Evolutionary conservation across 2,329 filamentous ascomycete genomes (phyloP).

Genomic region (Fusarium aywerte): DNA sequence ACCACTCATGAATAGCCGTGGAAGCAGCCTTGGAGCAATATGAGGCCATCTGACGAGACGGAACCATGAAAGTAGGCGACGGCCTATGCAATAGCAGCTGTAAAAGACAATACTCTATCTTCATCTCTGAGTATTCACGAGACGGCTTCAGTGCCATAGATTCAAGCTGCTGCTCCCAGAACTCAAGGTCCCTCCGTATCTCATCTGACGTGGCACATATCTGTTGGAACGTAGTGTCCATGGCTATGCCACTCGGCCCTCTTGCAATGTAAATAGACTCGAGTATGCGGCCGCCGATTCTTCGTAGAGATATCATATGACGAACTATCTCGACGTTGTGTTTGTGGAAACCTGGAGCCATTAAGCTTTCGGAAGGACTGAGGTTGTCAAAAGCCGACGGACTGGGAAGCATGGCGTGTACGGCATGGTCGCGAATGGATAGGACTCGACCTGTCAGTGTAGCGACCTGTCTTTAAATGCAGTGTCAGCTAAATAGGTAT

Average conservation of each 20-base stretch:
- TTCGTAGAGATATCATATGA: not conserved
- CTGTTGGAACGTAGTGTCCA: conserved; percentile 9
- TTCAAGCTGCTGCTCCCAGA: not conserved
- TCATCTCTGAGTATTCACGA: not conserved
- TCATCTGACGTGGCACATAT: not conserved
- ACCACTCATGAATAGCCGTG: not conserved
- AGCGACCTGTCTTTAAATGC: not conserved
- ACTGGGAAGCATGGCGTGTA: not conserved
- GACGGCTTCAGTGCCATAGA: not conserved
- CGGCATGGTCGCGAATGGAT: not conserved
- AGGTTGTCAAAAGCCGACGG: not conserved
- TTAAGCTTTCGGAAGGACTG: not conserved
- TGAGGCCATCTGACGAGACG: not conserved
- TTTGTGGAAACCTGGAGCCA: not conserved
- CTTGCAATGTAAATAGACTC: conserved; percentile 12
- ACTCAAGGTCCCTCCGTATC: not conserved
- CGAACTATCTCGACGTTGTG: not conserved
- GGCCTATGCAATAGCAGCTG: not conserved
- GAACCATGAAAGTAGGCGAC: not conserved
- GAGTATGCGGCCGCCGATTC: not conserved
- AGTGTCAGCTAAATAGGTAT: not conserved
- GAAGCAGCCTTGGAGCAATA: conserved; percentile 7
- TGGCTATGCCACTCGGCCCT: not conserved
- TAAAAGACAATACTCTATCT: conserved; percentile 6
- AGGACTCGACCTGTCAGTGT: not conserved